These are phyloP conservation scores for Mycena rebaudengoi DNA, from an alignment of 768 basidiomycete genomes.

Conservation along the genomic window DNA sequence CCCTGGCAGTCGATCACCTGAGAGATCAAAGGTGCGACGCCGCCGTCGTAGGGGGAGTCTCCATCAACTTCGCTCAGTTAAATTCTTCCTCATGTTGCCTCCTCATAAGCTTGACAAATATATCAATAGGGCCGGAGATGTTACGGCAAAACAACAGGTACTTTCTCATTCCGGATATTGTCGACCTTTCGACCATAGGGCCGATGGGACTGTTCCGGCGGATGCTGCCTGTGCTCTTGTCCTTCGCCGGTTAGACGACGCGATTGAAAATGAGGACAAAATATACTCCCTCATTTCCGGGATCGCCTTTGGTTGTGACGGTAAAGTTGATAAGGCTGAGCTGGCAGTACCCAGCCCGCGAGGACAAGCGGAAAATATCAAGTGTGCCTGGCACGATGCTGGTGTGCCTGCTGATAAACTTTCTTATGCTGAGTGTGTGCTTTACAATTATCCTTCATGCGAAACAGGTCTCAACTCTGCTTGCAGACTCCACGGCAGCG, in stretches of 20 bases:
- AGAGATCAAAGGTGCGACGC: background rate
- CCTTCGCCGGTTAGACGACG: background rate
- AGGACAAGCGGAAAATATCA: background rate
- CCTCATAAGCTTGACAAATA: background rate
- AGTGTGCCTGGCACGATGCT: background rate
- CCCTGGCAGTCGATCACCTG: background rate
- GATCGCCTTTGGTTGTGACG: background rate
- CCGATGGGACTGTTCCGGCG: background rate
- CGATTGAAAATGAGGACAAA: background rate
- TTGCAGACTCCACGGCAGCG: background rate
- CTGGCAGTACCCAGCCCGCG: background rate
- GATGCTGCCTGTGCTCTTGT: background rate
- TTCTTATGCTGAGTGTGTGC: background rate
- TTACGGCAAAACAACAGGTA: background rate
- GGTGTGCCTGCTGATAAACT: background rate
- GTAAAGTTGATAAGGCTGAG: background rate
- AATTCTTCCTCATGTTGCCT: background rate
- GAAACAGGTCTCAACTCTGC: background rate
- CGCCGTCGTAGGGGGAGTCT: background rate
- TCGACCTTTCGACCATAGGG: background rate
- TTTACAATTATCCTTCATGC: background rate
- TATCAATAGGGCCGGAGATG: background rate
- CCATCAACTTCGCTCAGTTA: background rate
- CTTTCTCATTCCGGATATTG: background rate
- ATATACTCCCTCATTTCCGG: background rate